Conservation (phyloP, 108 stramenopile species). For the Parietichytrium sp. region DNA sequence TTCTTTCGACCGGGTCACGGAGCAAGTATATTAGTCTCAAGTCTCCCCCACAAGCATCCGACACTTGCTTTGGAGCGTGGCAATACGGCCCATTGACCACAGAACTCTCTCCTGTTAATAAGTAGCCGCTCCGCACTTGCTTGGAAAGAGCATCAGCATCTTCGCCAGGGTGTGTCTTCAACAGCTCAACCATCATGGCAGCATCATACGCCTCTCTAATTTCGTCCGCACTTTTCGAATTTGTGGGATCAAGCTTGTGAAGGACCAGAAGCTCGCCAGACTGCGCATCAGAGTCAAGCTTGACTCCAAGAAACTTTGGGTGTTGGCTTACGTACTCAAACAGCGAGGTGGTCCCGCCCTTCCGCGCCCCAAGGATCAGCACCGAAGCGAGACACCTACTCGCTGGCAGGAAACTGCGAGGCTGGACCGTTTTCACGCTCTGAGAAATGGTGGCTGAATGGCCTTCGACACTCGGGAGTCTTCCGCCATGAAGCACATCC, state of each 20-base stretch:
- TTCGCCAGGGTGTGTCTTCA: neutral
- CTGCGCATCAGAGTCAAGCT: neutral
- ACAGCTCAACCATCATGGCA: neutral
- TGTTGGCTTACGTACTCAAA: neutral
- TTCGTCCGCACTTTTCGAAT: neutral
- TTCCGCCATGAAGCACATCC: no score
- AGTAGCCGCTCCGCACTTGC: no score
- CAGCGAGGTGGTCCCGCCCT: conserved; percentile 24
- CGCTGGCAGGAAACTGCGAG: no score
- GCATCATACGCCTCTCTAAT: neutral
- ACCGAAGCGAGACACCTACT: neutral
- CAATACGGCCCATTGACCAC: neutral
- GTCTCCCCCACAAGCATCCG: conserved; percentile 1
- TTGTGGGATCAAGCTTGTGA: neutral
- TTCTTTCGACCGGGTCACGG: neutral
- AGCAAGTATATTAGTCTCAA: neutral
- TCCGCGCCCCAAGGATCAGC: neutral
- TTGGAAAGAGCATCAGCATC: no score
- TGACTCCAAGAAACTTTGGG: neutral
- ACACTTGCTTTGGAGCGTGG: neutral
- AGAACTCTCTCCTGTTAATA: conserved; percentile 10
- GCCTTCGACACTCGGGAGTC: no score
- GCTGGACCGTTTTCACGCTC: no score
- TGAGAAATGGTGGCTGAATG: no score
- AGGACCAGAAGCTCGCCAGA: neutral